Conservation (phyloP, 1,284 basidiomycete genomes). For the Pterulicium gracile region DNA sequence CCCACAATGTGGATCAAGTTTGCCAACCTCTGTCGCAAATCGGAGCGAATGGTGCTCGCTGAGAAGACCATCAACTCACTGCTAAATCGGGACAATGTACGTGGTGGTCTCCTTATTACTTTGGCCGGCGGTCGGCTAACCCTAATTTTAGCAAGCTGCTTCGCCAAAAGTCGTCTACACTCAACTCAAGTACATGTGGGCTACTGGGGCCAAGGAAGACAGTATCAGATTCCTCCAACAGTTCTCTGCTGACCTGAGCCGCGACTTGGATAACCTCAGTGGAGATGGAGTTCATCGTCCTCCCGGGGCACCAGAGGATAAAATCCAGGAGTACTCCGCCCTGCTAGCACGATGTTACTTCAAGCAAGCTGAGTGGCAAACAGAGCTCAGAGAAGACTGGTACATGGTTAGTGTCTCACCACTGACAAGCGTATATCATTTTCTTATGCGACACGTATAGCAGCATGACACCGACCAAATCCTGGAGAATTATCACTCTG, state of each 20-base stretch:
- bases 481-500: slow-evolving; percentile 75
- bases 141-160: slow-evolving; percentile 40
- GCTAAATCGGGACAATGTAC: slow-evolving; percentile 30
- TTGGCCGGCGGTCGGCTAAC: slow-evolving; percentile 13
- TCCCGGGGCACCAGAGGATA: slow-evolving; percentile 45
- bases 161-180: slow-evolving; percentile 97
- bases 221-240: slow-evolving; percentile 80
- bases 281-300: slow-evolving; percentile 30
- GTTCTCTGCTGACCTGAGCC: slow-evolving; percentile 70
- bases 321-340: slow-evolving; percentile 69
- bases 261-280: slow-evolving; percentile 63
- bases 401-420: slow-evolving; percentile 47
- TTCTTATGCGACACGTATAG: background rate
- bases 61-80: slow-evolving; percentile 97
- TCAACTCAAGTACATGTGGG: slow-evolving; percentile 97
- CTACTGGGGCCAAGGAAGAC: slow-evolving; percentile 68
- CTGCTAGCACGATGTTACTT: slow-evolving; percentile 95
- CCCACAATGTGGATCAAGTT: slow-evolving; percentile 97
- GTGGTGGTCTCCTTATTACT: slow-evolving; percentile 4
- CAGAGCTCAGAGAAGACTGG: slow-evolving; percentile 74
- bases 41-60: slow-evolving; percentile 79
- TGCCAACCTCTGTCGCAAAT: slow-evolving; percentile 81
- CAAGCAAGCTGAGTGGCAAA: slow-evolving; percentile 96
- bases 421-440: background rate
- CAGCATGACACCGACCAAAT: slow-evolving; percentile 58